Percentiles rank a stretch among this genome's conserved stretches.
Conservation (phyloP, 1,284 basidiomycete genomes). For the Tilletia setariae region DNA sequence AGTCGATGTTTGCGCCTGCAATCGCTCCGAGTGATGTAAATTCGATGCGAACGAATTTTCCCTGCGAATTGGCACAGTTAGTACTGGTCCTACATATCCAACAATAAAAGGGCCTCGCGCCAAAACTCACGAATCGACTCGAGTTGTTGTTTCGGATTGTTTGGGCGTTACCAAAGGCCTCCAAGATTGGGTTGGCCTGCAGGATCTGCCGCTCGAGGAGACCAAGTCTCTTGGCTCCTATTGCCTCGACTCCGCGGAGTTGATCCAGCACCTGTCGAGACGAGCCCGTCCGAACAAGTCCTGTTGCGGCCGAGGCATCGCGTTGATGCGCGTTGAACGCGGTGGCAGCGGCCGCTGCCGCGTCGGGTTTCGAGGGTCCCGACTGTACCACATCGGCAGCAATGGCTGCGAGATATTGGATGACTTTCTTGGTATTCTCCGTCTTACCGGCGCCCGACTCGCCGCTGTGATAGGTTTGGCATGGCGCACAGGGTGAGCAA, state of each 20-base stretch:
- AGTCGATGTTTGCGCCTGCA: conserved; percentile 95
- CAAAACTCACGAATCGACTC: conserved; percentile 68
- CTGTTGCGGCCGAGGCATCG: conserved; percentile 22
- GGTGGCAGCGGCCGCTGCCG: neutral
- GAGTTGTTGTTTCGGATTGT: conserved; percentile 99
- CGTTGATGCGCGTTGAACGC: conserved; percentile 9
- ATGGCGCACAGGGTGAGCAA: neutral
- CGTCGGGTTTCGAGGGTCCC: neutral
- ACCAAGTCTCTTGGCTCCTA: conserved; percentile 62
- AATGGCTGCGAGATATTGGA: conserved; percentile 97
- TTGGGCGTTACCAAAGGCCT: conserved; percentile 98
- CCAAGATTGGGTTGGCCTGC: conserved; percentile 95
- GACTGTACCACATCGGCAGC: conserved; percentile 62
- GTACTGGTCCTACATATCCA: neutral
- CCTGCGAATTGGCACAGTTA: conserved; percentile 44
- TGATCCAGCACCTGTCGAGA: conserved; percentile 44
- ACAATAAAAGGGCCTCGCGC: neutral
- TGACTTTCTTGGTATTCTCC: conserved; percentile 99
- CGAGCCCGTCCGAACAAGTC: conserved; percentile 30
- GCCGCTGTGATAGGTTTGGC: conserved; percentile 63
- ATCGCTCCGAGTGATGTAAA: conserved; percentile 92
- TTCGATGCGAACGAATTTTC: conserved; percentile 95
- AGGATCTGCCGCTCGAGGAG: conserved; percentile 93
- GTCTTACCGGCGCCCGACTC: conserved; percentile 99
- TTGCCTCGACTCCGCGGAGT: conserved; percentile 37